A percentile compares a stretch with the other conserved stretches of the same genome.
phyloP scores from a whole-genome alignment of 2,329 filamentous ascomycete species.

The Teratosphaeria destructans region DNA sequence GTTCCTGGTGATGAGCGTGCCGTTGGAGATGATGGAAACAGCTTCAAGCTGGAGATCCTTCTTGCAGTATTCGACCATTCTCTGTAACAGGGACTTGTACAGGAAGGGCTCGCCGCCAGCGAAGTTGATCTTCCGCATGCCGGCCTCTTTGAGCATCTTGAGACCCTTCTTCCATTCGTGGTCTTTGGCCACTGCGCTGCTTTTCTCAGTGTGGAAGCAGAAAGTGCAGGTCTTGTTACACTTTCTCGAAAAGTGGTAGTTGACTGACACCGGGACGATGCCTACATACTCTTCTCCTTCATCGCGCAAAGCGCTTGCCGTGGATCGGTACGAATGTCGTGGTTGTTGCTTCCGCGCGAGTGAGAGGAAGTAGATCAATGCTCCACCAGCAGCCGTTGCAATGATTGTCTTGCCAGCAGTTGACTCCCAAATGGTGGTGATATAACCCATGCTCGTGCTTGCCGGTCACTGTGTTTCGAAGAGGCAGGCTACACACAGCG shows the following conservation, averaged over 20 bases:
- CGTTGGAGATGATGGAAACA: conserved; percentile 46
- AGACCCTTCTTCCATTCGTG: conserved; percentile 37
- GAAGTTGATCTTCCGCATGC: conserved; percentile 48
- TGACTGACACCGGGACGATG: conserved; percentile 33
- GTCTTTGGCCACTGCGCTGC: conserved; percentile 34
- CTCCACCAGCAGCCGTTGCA: background rate
- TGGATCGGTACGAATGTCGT: background rate
- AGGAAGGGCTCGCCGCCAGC: conserved; percentile 48
- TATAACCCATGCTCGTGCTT: background rate
- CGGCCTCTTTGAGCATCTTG: conserved; percentile 36
- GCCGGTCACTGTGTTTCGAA: background rate
- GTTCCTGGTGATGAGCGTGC: conserved; percentile 35
- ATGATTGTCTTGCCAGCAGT: background rate
- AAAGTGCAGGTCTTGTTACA: conserved; percentile 44
- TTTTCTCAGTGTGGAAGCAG: conserved; percentile 48
- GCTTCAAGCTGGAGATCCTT: conserved; percentile 39
- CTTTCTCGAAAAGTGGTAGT: conserved; percentile 38
- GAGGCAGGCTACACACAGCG: background rate
- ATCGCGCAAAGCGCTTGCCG: background rate
- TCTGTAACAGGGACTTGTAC: conserved; percentile 34
- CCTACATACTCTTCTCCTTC: background rate
- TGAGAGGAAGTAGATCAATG: background rate
- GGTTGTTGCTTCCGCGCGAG: background rate
- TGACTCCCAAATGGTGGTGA: background rate
- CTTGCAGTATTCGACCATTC: conserved; percentile 40